phyloP scores from a whole-genome alignment of 805 yeast species.

The Zygosaccharomyces pseudorouxii region DNA sequence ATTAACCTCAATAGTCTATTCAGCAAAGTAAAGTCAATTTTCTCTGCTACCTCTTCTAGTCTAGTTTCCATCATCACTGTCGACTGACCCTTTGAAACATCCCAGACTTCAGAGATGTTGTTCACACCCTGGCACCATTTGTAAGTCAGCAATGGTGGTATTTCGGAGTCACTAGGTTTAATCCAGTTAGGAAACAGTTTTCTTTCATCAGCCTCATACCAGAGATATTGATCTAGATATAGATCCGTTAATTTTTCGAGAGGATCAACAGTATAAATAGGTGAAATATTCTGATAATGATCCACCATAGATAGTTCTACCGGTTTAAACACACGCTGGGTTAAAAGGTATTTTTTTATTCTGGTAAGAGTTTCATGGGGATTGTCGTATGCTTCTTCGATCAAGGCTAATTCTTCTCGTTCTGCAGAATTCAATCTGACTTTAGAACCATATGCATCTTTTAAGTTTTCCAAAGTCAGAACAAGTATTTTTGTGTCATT shows the following conservation, averaged over 20 bases:
- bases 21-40: constrained; percentile 80
- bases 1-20: constrained; percentile 76
- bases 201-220: constrained; percentile 92
- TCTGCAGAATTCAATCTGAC: constrained; percentile 80
- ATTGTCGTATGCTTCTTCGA: constrained; percentile 94
- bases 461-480: constrained; percentile 81
- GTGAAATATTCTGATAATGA: constrained; percentile 73
- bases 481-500: constrained; percentile 89
- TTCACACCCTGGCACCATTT: constrained; percentile 94
- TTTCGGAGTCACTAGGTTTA: constrained; percentile 90
- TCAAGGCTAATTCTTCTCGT: constrained; percentile 86
- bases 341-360: constrained; percentile 72
- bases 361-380: constrained; percentile 90
- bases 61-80: constrained; percentile 81
- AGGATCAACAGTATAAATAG: constrained; percentile 86
- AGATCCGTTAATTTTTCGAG: constrained; percentile 95
- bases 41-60: constrained; percentile 68
- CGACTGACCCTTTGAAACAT: constrained; percentile 63
- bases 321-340: constrained; percentile 91
- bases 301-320: constrained; percentile 87
- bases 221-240: constrained; percentile 86
- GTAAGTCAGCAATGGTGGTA: constrained; percentile 86
- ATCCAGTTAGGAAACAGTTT: constrained; percentile 92
- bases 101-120: constrained; percentile 76
- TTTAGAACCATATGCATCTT: constrained; percentile 70